Evolutionary conservation across 257 asterid genomes (phyloP), one percentile per base, ranked within the genome.

Genomic region (Solanum sparsipilum): DNA sequence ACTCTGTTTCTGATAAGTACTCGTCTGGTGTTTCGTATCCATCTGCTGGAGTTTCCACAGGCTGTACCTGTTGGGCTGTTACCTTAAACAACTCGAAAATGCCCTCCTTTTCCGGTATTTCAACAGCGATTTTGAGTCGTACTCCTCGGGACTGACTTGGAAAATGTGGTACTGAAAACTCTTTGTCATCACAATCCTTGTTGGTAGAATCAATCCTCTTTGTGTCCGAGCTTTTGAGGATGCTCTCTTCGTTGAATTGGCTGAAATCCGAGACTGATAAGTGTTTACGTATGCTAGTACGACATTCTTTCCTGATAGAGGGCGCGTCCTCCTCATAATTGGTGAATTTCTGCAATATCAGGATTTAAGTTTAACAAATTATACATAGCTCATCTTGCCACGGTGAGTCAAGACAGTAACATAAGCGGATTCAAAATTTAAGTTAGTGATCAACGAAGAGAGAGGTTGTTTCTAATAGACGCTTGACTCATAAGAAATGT

Each of bases 1-100:
- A 86, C 65, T 94, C 97, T 2, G 94, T 86, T 36, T 95, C 98
- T 10, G 95, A 92, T 29, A 95, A 84, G 78, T 87, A 87, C 72
- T 95, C 98, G 21, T 96, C 98, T 2, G 98, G 95, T 44, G 98
- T 96, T 87, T 94, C 95, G 21, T 94, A 94, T 84, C 96, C 98
- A n/a, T 91, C 96, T 25, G 63, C 27, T 18, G 94, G 93, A 34
- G 93, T 91, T 20, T 90, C 92, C 65, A 71, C 83, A 39, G 75
- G 41, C 68, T 27, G 68, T 65, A 29, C 15, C 65, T 84, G 67
- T 70, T 78, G 85, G 72, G 21, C 44, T 8, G 32, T 84, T 23
- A 90, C 10, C 39, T 93, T 71, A 87, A 92, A 94, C 84, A 89
- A 32, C 93, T 95, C 93, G 0, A 72, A 46, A 79, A 73, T 71